Percentiles rank a stretch among this genome's conserved stretches.
These are phyloP conservation scores for Trebouxiophyceae sp. DNA, from an alignment of 163 green algal species.

Conservation along the genomic window DNA sequence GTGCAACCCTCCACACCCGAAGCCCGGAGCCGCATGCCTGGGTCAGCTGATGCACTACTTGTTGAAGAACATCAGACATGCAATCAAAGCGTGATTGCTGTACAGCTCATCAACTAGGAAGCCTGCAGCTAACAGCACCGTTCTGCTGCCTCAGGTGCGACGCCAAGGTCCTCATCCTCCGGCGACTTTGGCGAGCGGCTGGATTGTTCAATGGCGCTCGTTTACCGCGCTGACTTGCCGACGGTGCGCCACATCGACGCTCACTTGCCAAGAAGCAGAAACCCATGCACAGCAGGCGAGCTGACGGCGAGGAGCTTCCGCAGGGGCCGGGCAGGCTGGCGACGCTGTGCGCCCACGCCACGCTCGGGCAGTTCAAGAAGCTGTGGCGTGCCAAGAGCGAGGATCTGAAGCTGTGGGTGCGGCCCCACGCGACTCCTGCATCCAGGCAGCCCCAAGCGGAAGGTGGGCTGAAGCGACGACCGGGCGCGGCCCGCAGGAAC, in stretches of 20 bases:
- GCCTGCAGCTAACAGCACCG: no score
- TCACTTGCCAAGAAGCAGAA: background rate
- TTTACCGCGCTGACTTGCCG: background rate
- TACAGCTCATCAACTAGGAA: no score
- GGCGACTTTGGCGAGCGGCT: background rate
- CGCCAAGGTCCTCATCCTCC: background rate
- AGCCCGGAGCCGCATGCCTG: no score
- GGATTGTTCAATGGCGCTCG: background rate
- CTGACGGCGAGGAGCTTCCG: background rate
- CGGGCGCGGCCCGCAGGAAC: no score
- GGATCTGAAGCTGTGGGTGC: background rate
- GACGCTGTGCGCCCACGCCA: background rate
- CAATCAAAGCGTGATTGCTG: no score
- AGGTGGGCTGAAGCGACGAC: no score
- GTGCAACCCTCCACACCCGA: no score
- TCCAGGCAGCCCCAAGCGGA: no score
- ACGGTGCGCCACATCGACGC: background rate
- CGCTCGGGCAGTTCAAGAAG: background rate
- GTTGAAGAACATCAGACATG: no score
- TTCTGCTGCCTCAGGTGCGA: no score
- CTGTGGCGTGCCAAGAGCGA: background rate
- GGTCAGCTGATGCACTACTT: no score
- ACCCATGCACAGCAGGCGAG: background rate
- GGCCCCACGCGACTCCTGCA: no score
- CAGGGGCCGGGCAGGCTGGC: background rate